A percentile compares a stretch with the other conserved stretches of the same genome.
Conservation (phyloP, 148 eudicot species). For the Polygonum maritimum region DNA sequence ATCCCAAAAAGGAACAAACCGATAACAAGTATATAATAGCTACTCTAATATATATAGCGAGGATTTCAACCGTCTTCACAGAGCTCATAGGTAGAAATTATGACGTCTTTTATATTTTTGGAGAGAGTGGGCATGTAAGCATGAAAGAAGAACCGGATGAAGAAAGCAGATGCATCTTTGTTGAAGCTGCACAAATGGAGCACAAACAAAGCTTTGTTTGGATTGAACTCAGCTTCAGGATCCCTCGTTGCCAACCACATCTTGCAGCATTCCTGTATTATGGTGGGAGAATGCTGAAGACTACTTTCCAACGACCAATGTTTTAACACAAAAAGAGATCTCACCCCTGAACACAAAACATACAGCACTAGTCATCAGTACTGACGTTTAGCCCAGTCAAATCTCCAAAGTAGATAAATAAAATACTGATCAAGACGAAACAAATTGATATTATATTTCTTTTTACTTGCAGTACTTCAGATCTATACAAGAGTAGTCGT, state of each 20-base stretch:
- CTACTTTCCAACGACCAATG: neutral
- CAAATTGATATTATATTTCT: neutral
- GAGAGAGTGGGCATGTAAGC: conserved; percentile 26
- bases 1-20: neutral
- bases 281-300: conserved; percentile 11
- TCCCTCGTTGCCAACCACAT: conserved; percentile 42
- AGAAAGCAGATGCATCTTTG: neutral
- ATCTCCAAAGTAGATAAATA: neutral
- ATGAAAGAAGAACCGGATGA: neutral
- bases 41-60: neutral
- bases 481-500: neutral
- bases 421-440: neutral
- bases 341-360: neutral
- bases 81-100: conserved; percentile 35
- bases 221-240: conserved; percentile 18
- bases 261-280: conserved; percentile 70
- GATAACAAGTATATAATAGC: neutral
- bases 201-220: conserved; percentile 23
- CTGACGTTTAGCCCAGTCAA: neutral
- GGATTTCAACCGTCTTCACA: conserved; percentile 61
- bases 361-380: neutral
- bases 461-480: neutral
- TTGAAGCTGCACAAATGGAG: conserved; percentile 21
- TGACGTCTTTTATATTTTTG: conserved; percentile 21
- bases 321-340: too few relatives aligned